Evolutionary conservation across 306 rosid species (phyloP).

Genomic region (Gastrolobium bilobum): DNA sequence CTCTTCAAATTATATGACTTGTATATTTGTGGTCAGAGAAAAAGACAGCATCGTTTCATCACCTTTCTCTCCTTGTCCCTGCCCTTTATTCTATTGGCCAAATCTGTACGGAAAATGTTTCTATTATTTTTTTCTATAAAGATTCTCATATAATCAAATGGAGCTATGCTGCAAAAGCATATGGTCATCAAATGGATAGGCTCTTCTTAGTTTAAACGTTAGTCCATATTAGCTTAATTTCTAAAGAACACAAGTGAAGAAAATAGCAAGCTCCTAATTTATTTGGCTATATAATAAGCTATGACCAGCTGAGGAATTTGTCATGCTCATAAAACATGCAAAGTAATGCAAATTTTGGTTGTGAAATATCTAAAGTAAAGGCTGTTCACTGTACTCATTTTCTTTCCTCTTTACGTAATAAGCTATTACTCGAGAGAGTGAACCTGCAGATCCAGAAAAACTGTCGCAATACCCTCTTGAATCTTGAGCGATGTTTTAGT

Average conservation of each 20-base stretch:
- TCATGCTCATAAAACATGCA: constrained; percentile 36
- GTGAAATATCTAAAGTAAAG: neutral
- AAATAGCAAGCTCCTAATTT: constrained; percentile 5
- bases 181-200: neutral
- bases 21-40: constrained; percentile 42
- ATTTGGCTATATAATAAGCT: neutral
- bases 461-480: neutral
- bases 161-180: constrained; percentile 44
- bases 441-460: constrained; percentile 5
- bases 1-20: constrained; percentile 38
- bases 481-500: neutral
- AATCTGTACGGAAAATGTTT: constrained; percentile 39
- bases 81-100: constrained; percentile 46
- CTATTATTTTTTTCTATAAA: constrained; percentile 28
- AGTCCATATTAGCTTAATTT: constrained; percentile 38
- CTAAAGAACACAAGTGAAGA: constrained; percentile 27
- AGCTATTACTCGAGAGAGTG: constrained; percentile 17
- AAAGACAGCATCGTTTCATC: constrained; percentile 40
- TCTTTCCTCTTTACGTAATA: constrained; percentile 24
- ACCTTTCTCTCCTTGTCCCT: constrained; percentile 15
- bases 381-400: constrained; percentile 5
- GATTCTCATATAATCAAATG: constrained; percentile 36
- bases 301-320: constrained; percentile 32
- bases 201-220: neutral
- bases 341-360: constrained; percentile 22